Evolutionary conservation across 768 basidiomycete species (phyloP).

Genomic region (Leucosporidium scottii): DNA sequence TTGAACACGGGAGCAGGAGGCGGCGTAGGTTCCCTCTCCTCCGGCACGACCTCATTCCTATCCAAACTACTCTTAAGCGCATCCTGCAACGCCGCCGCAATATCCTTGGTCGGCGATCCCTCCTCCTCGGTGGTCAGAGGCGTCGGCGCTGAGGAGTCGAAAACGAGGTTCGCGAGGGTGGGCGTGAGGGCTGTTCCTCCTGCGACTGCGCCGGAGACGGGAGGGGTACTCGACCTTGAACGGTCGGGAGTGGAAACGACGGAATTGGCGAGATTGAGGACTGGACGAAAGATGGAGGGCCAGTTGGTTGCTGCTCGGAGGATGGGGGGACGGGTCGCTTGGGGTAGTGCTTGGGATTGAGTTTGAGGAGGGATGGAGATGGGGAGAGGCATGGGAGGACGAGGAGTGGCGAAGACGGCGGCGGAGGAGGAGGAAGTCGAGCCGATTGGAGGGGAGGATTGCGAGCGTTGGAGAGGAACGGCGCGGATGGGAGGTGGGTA

Average conservation of each 20-base stretch:
- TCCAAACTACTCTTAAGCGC: neutral
- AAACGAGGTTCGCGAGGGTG: conserved; percentile 2
- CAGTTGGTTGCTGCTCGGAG: neutral
- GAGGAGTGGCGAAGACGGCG: neutral
- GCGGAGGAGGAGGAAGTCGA: neutral
- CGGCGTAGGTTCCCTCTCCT: neutral
- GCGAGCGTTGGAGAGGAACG: conserved; percentile 2
- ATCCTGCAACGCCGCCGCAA: neutral
- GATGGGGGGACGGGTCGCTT: neutral
- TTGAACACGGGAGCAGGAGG: neutral
- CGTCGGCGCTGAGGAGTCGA: conserved; percentile 5
- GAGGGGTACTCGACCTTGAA: neutral
- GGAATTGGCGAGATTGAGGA: neutral
- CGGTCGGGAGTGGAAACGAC: neutral
- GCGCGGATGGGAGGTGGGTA: neutral
- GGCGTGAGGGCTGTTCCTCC: conserved; percentile 14
- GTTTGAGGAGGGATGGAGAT: neutral
- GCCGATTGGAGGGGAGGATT: neutral
- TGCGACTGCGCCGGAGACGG: neutral
- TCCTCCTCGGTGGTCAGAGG: no score
- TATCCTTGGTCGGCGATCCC: no score
- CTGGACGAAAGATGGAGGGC: neutral
- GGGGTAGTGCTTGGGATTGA: neutral
- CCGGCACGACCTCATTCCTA: neutral
- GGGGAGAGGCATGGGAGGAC: neutral